A percentile compares a stretch with the other conserved stretches of the same genome.
These are phyloP conservation scores for Podaxis sp. DNA, from an alignment of 768 basidiomycete genomes.

Conservation along the genomic window DNA sequence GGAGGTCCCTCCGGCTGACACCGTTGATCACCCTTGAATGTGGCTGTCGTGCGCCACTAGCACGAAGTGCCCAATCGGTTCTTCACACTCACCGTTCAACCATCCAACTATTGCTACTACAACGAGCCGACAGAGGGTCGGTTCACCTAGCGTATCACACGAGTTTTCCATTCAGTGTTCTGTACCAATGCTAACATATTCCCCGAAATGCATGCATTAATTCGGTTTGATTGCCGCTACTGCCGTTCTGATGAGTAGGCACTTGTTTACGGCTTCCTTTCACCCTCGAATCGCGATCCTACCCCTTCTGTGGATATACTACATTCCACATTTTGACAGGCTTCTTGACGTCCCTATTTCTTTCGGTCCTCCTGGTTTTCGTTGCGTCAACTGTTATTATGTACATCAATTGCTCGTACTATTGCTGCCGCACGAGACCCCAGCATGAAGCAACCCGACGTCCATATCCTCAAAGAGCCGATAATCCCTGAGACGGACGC, in stretches of 20 bases:
- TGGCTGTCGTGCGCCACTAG: too few relatives aligned
- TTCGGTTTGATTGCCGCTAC: not conserved
- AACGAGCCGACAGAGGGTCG: not conserved
- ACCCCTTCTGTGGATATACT: not conserved
- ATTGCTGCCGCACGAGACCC: not conserved
- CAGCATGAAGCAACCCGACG: too few relatives aligned
- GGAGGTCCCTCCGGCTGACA: too few relatives aligned
- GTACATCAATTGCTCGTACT: not conserved
- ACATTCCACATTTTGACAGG: not conserved
- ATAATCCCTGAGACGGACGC: too few relatives aligned
- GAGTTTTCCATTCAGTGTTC: not conserved
- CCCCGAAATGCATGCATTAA: not conserved
- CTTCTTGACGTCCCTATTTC: not conserved
- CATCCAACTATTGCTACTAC: not conserved
- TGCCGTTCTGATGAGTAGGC: not conserved
- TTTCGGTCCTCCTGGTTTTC: not conserved
- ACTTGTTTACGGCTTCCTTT: not conserved
- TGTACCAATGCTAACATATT: not conserved
- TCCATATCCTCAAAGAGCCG: too few relatives aligned
- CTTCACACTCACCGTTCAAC: not conserved
- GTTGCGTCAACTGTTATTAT: not conserved
- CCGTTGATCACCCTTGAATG: too few relatives aligned
- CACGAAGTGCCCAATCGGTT: too few relatives aligned
- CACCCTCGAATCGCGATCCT: not conserved
- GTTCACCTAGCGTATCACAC: not conserved